Percentiles rank a stretch among this genome's conserved stretches.
Evolutionary conservation across 2,329 filamentous ascomycete species (phyloP).

Genomic region (Phoma herbarum): DNA sequence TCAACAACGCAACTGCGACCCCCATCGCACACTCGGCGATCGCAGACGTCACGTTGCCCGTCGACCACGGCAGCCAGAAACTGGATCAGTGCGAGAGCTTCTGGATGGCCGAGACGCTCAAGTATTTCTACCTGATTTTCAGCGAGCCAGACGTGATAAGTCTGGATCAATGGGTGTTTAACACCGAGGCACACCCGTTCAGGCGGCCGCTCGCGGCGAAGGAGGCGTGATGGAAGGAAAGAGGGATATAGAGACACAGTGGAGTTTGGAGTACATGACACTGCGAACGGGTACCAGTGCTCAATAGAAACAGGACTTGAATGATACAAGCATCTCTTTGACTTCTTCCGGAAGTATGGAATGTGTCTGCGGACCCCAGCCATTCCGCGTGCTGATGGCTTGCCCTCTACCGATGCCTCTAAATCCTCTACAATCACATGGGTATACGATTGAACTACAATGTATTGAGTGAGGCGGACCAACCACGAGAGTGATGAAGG

Average conservation of each 20-base stretch:
- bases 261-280: neutral
- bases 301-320: neutral
- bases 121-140: conserved; percentile 90
- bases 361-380: too few species aligned
- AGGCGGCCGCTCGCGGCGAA: conserved; percentile 43
- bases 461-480: too few species aligned
- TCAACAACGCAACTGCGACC: conserved; percentile 72
- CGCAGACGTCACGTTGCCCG: conserved; percentile 64
- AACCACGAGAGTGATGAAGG: too few species aligned
- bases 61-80: conserved; percentile 37
- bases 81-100: conserved; percentile 70
- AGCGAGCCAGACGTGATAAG: conserved; percentile 71
- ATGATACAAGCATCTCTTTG: neutral
- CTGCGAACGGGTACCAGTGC: neutral
- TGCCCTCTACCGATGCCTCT: too few species aligned
- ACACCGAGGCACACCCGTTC: conserved; percentile 65
- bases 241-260: too few species aligned
- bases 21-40: conserved; percentile 75
- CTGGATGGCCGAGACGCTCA: conserved; percentile 89
- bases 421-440: too few species aligned
- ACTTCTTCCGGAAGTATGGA: too few species aligned
- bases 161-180: conserved; percentile 73
- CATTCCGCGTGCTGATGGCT: too few species aligned
- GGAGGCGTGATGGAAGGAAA: neutral
- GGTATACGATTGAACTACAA: too few species aligned